A percentile compares a stretch with the other conserved stretches of the same genome.
These are phyloP conservation scores for Metschnikowia reukaufii DNA, from an alignment of 805 yeast genomes.

Conservation along the genomic window DNA sequence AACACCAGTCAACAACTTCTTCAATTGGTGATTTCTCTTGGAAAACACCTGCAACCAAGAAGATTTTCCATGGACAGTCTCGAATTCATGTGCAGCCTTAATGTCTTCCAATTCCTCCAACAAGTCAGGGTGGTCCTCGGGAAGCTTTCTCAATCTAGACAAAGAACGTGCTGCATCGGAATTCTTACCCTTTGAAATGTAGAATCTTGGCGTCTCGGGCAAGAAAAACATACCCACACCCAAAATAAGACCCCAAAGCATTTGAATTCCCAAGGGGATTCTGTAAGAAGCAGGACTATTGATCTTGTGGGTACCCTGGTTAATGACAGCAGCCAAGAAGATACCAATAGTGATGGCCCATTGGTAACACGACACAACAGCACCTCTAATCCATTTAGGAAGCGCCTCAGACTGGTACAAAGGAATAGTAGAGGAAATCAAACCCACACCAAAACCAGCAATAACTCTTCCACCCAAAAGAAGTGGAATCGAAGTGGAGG, in stretches of 20 bases:
- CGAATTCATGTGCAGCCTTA: conserved; percentile 72
- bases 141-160: conserved; percentile 37
- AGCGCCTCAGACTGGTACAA: conserved; percentile 42
- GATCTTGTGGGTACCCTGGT: conserved; percentile 36
- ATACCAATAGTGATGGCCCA: conserved; percentile 42
- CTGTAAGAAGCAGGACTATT: conserved; percentile 40
- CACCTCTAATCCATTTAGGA: conserved; percentile 47
- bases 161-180: conserved; percentile 32
- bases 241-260: conserved; percentile 32
- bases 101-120: conserved; percentile 73
- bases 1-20: conserved; percentile 59
- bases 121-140: conserved; percentile 60
- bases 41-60: conserved; percentile 59
- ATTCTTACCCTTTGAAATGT: conserved; percentile 28
- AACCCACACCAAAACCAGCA: conserved; percentile 45
- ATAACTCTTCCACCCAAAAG: conserved; percentile 40
- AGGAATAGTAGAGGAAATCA: conserved; percentile 41
- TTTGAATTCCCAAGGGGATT: conserved; percentile 42
- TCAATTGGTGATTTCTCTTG: conserved; percentile 54
- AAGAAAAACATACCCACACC: conserved; percentile 29
- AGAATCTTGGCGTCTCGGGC: conserved; percentile 44
- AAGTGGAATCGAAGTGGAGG: conserved; percentile 34
- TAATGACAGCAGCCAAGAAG: conserved; percentile 38
- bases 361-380: conserved; percentile 41
- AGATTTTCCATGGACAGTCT: conserved; percentile 53